Evolutionary conservation across 306 rosid genomes (phyloP).

Genomic region (Prunus kanzakura): DNA sequence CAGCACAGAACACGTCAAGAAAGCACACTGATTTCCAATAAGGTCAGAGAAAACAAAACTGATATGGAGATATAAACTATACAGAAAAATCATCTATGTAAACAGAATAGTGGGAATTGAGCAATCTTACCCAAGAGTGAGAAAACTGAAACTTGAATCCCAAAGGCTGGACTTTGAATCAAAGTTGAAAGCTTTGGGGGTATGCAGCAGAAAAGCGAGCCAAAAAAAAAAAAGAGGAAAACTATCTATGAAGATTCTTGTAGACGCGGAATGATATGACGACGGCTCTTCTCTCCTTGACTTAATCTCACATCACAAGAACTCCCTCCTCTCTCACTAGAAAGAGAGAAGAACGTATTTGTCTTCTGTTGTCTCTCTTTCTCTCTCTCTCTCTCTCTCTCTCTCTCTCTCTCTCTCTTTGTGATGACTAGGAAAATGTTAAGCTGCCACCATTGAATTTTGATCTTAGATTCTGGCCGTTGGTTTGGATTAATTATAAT

Average conservation of each 20-base stretch:
- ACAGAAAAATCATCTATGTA: neutral
- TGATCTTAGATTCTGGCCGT: slow-evolving; percentile 21
- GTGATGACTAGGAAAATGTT: neutral
- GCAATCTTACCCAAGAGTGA: slow-evolving; percentile 4
- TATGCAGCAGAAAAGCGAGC: neutral
- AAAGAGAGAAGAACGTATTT: neutral
- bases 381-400: neutral
- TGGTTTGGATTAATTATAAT: neutral
- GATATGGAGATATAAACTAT: neutral
- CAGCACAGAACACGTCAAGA: neutral
- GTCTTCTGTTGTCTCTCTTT: neutral
- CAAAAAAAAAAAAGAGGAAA: neutral
- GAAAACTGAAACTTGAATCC: slow-evolving; percentile 1
- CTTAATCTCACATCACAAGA: neutral
- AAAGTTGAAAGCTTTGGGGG: neutral
- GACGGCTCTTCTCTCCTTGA: slow-evolving; percentile 9
- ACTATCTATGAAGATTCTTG: neutral
- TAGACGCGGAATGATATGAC: neutral
- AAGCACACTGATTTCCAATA: neutral
- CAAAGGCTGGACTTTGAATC: slow-evolving; percentile 8
- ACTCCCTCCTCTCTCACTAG: neutral
- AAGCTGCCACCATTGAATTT: neutral
- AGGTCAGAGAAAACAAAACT: neutral
- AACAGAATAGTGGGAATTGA: slow-evolving; percentile 1
- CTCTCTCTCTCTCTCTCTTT: too few species aligned